Evolutionary conservation across 306 rosid species (phyloP).

Genomic region (Acacia confusa): DNA sequence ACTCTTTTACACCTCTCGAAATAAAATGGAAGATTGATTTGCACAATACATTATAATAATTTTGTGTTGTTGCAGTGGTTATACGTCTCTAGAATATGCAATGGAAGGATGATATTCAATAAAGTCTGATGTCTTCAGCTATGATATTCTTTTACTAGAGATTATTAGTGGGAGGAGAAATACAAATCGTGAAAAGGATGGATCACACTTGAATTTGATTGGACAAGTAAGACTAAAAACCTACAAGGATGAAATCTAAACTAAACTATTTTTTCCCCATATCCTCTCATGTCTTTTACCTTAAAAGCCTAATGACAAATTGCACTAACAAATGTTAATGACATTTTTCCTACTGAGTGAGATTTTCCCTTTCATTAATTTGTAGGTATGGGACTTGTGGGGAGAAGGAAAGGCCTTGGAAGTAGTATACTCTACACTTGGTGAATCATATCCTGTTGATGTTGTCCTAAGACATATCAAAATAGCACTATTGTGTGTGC

Average conservation of each 20-base stretch:
- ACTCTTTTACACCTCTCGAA: not conserved
- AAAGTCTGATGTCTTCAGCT: constrained; percentile 33
- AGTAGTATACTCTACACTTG: not conserved
- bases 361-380: not conserved
- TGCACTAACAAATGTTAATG: not conserved
- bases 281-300: not conserved
- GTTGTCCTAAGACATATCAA: not conserved
- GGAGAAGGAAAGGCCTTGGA: constrained; percentile 31
- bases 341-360: not conserved
- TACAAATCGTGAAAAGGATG: not conserved
- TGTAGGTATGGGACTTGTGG: constrained; percentile 59
- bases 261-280: not conserved
- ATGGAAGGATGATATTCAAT: constrained; percentile 26
- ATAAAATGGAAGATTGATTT: not conserved
- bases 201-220: not conserved
- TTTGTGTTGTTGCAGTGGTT: not conserved
- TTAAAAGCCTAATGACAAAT: not conserved
- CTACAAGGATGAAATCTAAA: not conserved
- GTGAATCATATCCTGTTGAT: not conserved
- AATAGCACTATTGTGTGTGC: not conserved
- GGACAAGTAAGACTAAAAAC: not conserved
- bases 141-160: constrained; percentile 26
- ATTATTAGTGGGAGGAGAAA: constrained; percentile 13
- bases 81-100: not conserved
- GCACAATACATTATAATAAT: not conserved